These are phyloP conservation scores for Dactylis glomerata DNA, from an alignment of 176 grass and related monocot species.

Conservation along the genomic window DNA sequence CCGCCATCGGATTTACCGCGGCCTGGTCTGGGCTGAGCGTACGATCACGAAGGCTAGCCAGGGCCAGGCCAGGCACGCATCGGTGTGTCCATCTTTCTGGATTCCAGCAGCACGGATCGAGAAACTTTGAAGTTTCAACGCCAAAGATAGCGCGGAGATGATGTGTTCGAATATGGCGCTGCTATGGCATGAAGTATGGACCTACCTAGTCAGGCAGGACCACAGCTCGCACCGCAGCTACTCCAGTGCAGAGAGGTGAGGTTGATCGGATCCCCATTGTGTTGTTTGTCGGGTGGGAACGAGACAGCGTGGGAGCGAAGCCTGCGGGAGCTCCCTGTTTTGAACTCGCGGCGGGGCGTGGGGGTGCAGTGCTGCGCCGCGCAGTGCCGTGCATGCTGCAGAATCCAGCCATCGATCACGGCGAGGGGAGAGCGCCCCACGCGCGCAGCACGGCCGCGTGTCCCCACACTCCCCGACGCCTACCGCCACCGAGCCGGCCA, in stretches of 20 bases:
- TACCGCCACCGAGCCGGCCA: too few species aligned
- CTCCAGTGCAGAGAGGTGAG: background rate
- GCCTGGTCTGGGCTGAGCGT: background rate
- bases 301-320: background rate
- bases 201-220: background rate
- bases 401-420: background rate
- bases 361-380: background rate
- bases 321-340: background rate
- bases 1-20: background rate
- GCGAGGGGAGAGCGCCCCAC: background rate
- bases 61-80: background rate
- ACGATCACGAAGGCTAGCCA: background rate
- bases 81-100: background rate
- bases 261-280: background rate
- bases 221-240: background rate
- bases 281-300: constrained; percentile 32
- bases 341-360: background rate
- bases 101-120: background rate
- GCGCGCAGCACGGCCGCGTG: background rate
- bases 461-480: background rate
- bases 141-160: too few species aligned
- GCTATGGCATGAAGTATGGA: too few species aligned
- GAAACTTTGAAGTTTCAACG: constrained; percentile 14
- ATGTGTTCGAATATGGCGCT: too few species aligned
- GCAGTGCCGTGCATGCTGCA: background rate